phyloP scores from a whole-genome alignment of 192 early-diverging fungal species.

The Rhizophlyctis rosea region DNA sequence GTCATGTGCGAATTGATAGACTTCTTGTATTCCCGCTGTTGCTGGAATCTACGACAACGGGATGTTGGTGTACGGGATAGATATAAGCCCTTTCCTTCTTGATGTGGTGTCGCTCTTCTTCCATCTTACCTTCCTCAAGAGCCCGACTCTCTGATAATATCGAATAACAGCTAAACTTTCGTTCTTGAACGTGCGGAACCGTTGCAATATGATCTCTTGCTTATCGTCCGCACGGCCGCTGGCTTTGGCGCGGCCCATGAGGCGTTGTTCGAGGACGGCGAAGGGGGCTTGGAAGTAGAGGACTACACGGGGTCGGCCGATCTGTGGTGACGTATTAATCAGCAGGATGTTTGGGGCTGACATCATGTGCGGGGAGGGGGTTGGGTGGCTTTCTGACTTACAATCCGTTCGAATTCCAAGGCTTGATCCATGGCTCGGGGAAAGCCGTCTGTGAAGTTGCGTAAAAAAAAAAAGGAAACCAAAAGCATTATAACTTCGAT shows the following conservation, averaged over 20 bases:
- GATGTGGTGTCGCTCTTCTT: too few relatives aligned
- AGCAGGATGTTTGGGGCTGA: too few relatives aligned
- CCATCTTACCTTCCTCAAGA: conserved; percentile 1
- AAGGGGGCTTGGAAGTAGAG: conserved; percentile 49
- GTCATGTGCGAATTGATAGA: conserved; percentile 30
- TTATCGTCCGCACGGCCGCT: conserved; percentile 55
- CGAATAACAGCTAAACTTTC: conserved; percentile 49
- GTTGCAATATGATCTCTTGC: conserved; percentile 47
- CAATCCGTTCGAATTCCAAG: conserved; percentile 44
- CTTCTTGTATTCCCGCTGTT: conserved; percentile 28
- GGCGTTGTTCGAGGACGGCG: conserved; percentile 43
- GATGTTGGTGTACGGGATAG: neutral
- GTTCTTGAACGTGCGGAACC: conserved; percentile 49
- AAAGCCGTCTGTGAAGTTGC: conserved; percentile 42
- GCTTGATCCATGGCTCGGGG: conserved; percentile 52
- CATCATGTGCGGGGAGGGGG: neutral
- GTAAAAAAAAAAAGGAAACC: neutral
- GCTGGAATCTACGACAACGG: conserved; percentile 34
- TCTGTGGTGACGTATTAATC: too few relatives aligned
- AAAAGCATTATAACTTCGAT: too few relatives aligned
- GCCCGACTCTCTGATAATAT: conserved; percentile 28
- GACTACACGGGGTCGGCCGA: conserved; percentile 16
- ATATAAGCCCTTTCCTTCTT: too few relatives aligned
- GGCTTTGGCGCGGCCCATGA: conserved; percentile 54
- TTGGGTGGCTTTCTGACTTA: conserved; percentile 2